Evolutionary conservation across 1,284 basidiomycete species (phyloP).

Genomic region (Papiliotrema nemorosa): DNA sequence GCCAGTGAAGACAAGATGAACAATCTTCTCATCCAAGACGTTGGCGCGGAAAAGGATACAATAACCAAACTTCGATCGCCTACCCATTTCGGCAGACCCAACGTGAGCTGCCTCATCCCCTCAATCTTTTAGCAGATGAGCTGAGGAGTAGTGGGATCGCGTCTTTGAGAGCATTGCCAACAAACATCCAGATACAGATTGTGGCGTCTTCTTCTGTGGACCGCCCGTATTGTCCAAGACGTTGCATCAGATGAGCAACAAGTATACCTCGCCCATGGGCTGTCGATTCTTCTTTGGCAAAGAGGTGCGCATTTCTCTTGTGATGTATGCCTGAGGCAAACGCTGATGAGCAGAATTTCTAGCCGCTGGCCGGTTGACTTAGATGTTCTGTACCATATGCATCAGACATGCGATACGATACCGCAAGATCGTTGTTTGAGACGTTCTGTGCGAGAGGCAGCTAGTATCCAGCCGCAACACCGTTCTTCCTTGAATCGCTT

Average conservation of each 20-base stretch:
- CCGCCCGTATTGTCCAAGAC: slow-evolving; percentile 64
- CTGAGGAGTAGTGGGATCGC: slow-evolving; percentile 60
- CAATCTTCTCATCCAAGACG: slow-evolving; percentile 83
- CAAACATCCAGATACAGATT: slow-evolving; percentile 77
- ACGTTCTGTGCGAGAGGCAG: no score
- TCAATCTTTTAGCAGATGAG: not conserved
- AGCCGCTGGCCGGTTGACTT: not conserved
- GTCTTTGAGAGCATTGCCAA: slow-evolving; percentile 71
- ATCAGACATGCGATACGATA: not conserved
- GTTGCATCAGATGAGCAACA: slow-evolving; percentile 74
- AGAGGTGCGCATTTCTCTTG: slow-evolving; percentile 41
- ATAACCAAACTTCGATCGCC: slow-evolving; percentile 79
- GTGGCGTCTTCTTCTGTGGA: slow-evolving; percentile 61
- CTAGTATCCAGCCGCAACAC: slow-evolving; percentile 46
- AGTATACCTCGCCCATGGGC: slow-evolving; percentile 73
- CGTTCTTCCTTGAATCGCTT: slow-evolving; percentile 46
- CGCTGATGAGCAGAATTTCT: not conserved
- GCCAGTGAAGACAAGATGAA: slow-evolving; percentile 71
- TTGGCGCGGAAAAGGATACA: slow-evolving; percentile 81
- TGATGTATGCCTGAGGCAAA: no score
- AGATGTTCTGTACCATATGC: not conserved
- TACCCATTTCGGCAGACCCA: slow-evolving; percentile 90
- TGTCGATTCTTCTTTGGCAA: slow-evolving; percentile 87
- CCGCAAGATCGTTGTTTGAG: not conserved
- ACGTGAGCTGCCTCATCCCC: slow-evolving; percentile 44